phyloP scores from a whole-genome alignment of 352 stramenopile species.

The Globisporangium rhizosaccharum region DNA sequence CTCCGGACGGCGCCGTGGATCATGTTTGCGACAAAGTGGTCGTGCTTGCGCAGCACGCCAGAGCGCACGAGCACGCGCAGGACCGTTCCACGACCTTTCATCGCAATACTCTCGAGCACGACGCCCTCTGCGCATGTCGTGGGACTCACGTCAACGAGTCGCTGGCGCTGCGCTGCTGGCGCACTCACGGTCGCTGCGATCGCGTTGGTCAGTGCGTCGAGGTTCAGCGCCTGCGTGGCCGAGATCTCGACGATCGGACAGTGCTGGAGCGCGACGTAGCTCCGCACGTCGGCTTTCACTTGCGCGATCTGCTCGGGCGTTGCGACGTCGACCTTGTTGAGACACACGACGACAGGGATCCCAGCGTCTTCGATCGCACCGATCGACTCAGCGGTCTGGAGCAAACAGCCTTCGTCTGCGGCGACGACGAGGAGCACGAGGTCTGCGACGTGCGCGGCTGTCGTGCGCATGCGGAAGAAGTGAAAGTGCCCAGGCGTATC shows the following conservation, averaged over 20 bases:
- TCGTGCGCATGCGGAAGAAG: slow-evolving; percentile 98
- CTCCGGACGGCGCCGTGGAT: slow-evolving; percentile 74
- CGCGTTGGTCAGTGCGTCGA: slow-evolving; percentile 42
- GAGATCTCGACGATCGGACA: slow-evolving; percentile 76
- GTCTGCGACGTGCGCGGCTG: slow-evolving; percentile 97
- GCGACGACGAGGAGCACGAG: slow-evolving; percentile 96
- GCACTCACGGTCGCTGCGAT: slow-evolving; percentile 33
- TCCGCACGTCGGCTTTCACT: slow-evolving; percentile 53
- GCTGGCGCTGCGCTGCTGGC: slow-evolving; percentile 23
- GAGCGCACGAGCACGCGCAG: slow-evolving; percentile 71
- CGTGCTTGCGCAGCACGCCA: slow-evolving; percentile 48
- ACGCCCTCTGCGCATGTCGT: slow-evolving; percentile 45
- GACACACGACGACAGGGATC: slow-evolving; percentile 70
- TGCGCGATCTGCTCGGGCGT: slow-evolving; percentile 28
- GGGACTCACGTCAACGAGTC: slow-evolving; percentile 32
- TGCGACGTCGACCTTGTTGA: slow-evolving; percentile 87
- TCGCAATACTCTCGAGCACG: slow-evolving; percentile 67
- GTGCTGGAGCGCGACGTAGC: slow-evolving; percentile 78
- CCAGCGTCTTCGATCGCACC: slow-evolving; percentile 74
- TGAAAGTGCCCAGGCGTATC: slow-evolving; percentile 99
- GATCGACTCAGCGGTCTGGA: slow-evolving; percentile 98
- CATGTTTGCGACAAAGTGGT: slow-evolving; percentile 85
- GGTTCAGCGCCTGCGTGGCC: slow-evolving; percentile 47
- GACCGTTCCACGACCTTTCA: slow-evolving; percentile 62
- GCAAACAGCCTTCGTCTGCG: slow-evolving; percentile 96